Base-by-base conservation (phyloP, 495 filamentous ascomycete genomes). In the Penicillium turbatum region DNA sequence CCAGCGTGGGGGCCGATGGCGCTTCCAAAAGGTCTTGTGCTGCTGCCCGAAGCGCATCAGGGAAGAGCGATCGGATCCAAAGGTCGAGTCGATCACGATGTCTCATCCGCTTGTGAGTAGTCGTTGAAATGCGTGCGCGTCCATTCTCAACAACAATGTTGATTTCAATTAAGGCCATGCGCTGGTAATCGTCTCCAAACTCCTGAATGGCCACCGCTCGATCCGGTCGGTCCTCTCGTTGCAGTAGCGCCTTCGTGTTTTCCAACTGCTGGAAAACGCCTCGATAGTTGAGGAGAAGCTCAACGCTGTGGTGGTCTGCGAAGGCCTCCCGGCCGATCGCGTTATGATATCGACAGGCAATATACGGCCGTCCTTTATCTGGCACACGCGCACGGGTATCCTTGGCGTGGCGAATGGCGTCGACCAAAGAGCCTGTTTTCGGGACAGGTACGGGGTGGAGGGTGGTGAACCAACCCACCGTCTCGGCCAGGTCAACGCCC, bases 221-320 rank as follows among this genome's bases (percentile, higher is more conserved):
- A 11, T 32, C 30, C 30, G 11, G 5, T 70, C 71, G 11, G 67
- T 70, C 5, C 65, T 72, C 40, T 64, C 70, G 3, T 68, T 61
- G 13, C 64, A 52, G 54, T 61, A 73, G 17, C 16, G 66, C 54
- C 45, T 53, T 49, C 7, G 42, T 10, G 21, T 50, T 32, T 61
- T 81, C 77, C 3, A 84, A 59, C 45, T 79, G 74, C 42, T 82
- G 79, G 48, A 76, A 66, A 4, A 72, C 67, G 0, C 80, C 82
- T 11, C 77, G 65, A 56, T 85, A 85, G 51, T 79, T 83, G 57
- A 86, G 82, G 13, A 79, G 72, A 29, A 86, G 70, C 63, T 87
- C 84, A 24, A 83, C 69, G 7, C 79, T 81, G 66, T 69, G 77
- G 10, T 78, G 74, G 5, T 59, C 44, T 29, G 65, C 48, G 49